Conservation (phyloP, 768 basidiomycete species). For the Phaffia tasmanica region DNA sequence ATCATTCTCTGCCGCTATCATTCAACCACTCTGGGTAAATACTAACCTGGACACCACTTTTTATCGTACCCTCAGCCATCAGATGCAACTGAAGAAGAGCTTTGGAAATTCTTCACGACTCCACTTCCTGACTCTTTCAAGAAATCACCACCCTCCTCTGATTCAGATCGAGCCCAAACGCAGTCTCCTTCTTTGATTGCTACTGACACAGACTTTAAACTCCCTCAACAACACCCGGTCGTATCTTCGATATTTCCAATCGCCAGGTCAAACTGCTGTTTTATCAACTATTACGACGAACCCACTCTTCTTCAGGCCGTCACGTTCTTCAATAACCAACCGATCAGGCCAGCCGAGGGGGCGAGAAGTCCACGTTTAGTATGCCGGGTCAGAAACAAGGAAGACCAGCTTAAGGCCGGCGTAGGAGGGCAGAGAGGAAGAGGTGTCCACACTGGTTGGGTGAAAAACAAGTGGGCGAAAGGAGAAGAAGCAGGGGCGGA, state of each 20-base stretch:
- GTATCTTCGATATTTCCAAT: constrained; percentile 84
- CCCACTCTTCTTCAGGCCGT: constrained; percentile 57
- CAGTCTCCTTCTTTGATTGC: not conserved
- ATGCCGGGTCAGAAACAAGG: constrained; percentile 65
- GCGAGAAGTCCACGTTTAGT: constrained; percentile 64
- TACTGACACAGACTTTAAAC: not conserved
- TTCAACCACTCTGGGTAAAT: not conserved
- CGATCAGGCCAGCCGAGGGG: constrained; percentile 55
- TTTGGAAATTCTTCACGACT: constrained; percentile 69
- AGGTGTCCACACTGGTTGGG: constrained; percentile 71
- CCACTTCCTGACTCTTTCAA: constrained; percentile 23
- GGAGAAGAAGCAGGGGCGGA: constrained; percentile 30
- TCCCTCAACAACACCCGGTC: constrained; percentile 39
- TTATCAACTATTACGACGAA: constrained; percentile 72
- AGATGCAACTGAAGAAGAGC: constrained; percentile 70
- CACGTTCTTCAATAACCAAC: constrained; percentile 55
- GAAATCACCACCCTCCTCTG: not conserved
- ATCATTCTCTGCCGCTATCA: constrained; percentile 5
- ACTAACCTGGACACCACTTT: too few relatives aligned
- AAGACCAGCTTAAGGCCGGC: constrained; percentile 78
- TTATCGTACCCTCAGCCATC: not conserved
- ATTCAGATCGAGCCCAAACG: not conserved
- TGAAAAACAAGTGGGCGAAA: constrained; percentile 48
- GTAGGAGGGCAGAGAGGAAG: constrained; percentile 82
- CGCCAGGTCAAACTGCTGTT: constrained; percentile 86